Base-by-base conservation (phyloP, 257 asterid genomes). In the Leptodermis oblonga region DNA sequence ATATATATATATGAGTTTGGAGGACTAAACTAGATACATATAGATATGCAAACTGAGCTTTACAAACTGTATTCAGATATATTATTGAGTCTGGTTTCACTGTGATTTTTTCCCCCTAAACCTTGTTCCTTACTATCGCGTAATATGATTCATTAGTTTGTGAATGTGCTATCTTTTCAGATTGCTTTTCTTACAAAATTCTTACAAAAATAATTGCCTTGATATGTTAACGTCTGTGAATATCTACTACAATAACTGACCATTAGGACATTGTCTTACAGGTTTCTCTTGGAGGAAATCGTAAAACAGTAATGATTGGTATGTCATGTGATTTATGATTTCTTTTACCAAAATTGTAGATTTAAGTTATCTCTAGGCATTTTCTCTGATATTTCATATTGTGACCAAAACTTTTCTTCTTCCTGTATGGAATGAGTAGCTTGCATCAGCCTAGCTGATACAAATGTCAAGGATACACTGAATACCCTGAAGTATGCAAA, bases 271-370 rank as follows among this genome's bases (percentile, higher is more conserved):
- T 69, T 56, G 42, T 70, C 62, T 77, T 74, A 64, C 84, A 94
- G 99, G 99, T 91, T 76, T 94, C 99, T 18, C 95, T 94, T 28
- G 99, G 99, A 5, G 99, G 99, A 51, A 94, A 94, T 79, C 74
- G 97, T 89, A 94, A 87, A 85, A 94, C 99, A 13, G 81, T 94
- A 62, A 94, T 94, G 99, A 94, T 94, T n/a, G 99, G 99, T 93
- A 90, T 52, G n/a, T n/a, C n/a, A n/a, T n/a, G 59, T 20, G 80
- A 25, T 80, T 69, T 43, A 54, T 51, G 34, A 68, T 56, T 53
- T 45, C 36, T 49, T 8, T 43, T 31, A 28, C 23, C 43, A 5
- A 54, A 28, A 31, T 20, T 61, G 13, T 48, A 39, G n/a, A n/a
- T n/a, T 73, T 20, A 31, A 31, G 20, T 26, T 7, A 42, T 9